Conservation (phyloP, 441 rosid species). For the Pelargonium citronellum region DNA sequence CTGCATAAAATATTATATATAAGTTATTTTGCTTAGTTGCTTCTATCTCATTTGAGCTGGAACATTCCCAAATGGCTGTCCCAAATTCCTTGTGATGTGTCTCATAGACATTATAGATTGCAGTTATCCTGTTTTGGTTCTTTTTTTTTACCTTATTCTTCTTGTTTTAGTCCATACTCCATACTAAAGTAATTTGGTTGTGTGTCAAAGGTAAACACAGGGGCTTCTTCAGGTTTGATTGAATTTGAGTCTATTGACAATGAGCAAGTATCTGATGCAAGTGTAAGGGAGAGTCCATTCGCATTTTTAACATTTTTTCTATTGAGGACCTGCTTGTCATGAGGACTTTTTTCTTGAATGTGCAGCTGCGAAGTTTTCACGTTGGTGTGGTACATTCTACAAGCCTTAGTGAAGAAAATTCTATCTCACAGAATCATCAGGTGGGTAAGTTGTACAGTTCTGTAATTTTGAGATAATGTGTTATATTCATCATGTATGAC, state of each 20-base stretch:
- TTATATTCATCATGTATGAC: conserved; percentile 1
- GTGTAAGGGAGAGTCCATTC: conserved; percentile 6
- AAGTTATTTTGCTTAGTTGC: not conserved
- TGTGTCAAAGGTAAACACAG: conserved; percentile 20
- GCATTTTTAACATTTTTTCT: not conserved
- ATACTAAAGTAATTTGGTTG: conserved; percentile 9
- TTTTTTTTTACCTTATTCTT: not conserved
- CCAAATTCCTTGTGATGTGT: not conserved
- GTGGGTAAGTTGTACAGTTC: conserved; percentile 12
- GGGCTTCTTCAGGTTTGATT: not conserved
- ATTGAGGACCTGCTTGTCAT: conserved; percentile 4
- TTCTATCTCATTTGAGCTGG: not conserved
- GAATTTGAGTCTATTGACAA: conserved; percentile 10
- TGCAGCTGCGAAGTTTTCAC: conserved; percentile 16
- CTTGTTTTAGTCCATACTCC: not conserved
- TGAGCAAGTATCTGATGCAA: conserved; percentile 13
- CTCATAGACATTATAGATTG: not conserved
- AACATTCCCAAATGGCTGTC: not conserved
- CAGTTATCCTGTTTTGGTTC: not conserved
- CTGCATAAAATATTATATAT: not conserved
- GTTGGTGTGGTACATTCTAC: conserved; percentile 16
- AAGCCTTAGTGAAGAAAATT: conserved; percentile 5
- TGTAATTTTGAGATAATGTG: not conserved
- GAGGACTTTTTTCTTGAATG: conserved; percentile 4
- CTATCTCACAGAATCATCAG: conserved; percentile 16